Conservation (phyloP, 495 filamentous ascomycete genomes). For the Hyaloscypha variabilis region DNA sequence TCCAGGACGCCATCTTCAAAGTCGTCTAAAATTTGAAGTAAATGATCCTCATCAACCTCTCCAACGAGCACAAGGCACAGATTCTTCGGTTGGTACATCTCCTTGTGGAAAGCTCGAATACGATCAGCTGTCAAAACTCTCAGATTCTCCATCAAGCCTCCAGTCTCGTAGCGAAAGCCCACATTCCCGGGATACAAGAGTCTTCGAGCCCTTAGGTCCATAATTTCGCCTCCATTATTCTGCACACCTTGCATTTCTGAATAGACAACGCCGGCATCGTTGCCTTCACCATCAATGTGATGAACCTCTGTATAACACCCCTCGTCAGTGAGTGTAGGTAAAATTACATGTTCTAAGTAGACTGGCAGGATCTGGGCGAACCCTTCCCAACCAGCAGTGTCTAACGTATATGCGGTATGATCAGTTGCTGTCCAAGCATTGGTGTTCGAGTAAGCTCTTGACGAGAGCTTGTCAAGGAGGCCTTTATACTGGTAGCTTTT, state of each 20-base stretch:
- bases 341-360: slow-evolving; percentile 92
- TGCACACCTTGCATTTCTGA: slow-evolving; percentile 98
- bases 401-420: slow-evolving; percentile 94
- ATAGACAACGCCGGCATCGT: slow-evolving; percentile 98
- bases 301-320: slow-evolving; percentile 95
- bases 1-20: slow-evolving; percentile 88
- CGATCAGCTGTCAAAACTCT: slow-evolving; percentile 83
- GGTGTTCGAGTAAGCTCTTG: slow-evolving; percentile 87
- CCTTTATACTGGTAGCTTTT: slow-evolving; percentile 94
- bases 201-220: slow-evolving; percentile 76
- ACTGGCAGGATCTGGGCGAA: slow-evolving; percentile 93
- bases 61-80: slow-evolving; percentile 88
- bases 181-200: slow-evolving; percentile 86
- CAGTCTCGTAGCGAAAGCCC: slow-evolving; percentile 95
- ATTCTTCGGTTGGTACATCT: slow-evolving; percentile 99
- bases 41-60: slow-evolving; percentile 79
- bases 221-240: slow-evolving; percentile 79
- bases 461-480: slow-evolving; percentile 89
- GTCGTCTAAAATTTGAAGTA: slow-evolving; percentile 77
- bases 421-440: slow-evolving; percentile 97
- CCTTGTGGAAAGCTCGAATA: slow-evolving; percentile 88
- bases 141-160: slow-evolving; percentile 92
- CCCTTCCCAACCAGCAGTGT: slow-evolving; percentile 94
- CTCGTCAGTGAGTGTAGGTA: slow-evolving; percentile 89
- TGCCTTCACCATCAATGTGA: slow-evolving; percentile 88